Evolutionary conservation across 106 monocot species (phyloP), one percentile per base, ranked within the genome.

Genomic region (Dendrobium officinale): DNA sequence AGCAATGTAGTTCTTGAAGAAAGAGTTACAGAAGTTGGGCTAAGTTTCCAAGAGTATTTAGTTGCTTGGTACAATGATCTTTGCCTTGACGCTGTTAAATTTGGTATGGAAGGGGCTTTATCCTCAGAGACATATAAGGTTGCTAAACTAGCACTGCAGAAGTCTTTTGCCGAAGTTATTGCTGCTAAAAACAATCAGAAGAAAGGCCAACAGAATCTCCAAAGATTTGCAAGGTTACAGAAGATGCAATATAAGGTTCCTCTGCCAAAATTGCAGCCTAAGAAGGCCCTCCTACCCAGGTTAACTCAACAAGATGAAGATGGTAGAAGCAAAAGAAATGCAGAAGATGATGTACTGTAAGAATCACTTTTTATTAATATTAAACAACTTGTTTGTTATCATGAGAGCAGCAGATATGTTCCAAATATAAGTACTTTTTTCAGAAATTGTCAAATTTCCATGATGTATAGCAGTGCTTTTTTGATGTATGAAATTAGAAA

Each of bases 171-270:
- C 54, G 94, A 94, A 75, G 92, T 97, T 40, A 73, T 86, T 74
- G 33, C 81, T 77, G 83, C 86, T 1, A 94, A 86, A 72, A 82
- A 82, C 80, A 78, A 80, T 83, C 92, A 92, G 75, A 93, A 74
- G 81, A 93, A 89, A 77, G 92, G 82, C 33, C 96, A 94, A 19
- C 90, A 87, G 45, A 93, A 85, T 80, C 64, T 93, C 79, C 90
- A 90, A 79, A 86, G 90, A 75, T 80, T 89, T 56, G 68, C 85
- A 18, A 91, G 92, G 77, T 29, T 90, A 43, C 93, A 92, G 67
- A 96, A 96, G 86, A 85, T 93, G 93, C 95, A 92, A 80, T 85
- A 88, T 27, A 93, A 96, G 81, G 84, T 96, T 85, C 92, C 96
- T 64, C 81, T 93, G 58, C 88, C 92, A 24, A 97, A 97, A 73